A percentile compares a stretch with the other conserved stretches of the same genome.
These are phyloP conservation scores for Erodium trifolium DNA, from an alignment of 441 rosid species.

Conservation along the genomic window DNA sequence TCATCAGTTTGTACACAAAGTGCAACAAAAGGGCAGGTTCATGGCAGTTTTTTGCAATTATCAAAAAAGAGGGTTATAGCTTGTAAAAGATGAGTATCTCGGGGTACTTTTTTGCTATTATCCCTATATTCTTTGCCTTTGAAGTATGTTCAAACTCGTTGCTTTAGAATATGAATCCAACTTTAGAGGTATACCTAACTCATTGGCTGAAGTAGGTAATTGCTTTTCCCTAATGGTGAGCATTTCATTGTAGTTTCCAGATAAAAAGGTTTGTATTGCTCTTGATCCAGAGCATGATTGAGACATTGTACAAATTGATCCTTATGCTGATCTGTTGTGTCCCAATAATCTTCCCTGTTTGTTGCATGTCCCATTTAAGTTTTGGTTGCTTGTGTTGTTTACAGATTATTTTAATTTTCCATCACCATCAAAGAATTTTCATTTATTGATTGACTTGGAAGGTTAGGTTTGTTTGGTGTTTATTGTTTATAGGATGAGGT, in stretches of 20 bases:
- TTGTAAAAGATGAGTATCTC: no score
- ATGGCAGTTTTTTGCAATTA: no score
- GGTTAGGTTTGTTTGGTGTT: neutral
- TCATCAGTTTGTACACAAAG: no score
- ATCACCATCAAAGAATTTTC: neutral
- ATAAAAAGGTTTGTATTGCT: neutral
- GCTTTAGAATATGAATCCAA: no score
- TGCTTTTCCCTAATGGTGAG: neutral
- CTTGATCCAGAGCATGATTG: neutral
- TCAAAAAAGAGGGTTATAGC: no score
- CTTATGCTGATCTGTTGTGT: neutral
- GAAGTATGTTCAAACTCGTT: no score
- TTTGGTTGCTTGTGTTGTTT: neutral
- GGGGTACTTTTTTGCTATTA: no score
- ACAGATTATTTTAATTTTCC: neutral
- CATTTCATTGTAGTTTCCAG: no score
- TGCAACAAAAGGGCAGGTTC: no score
- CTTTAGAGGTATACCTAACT: neutral
- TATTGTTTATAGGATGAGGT: neutral
- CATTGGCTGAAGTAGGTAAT: neutral
- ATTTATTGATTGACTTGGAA: neutral
- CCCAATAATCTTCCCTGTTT: neutral
- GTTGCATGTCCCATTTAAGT: neutral
- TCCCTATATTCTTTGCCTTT: no score
- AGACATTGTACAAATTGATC: neutral